Percentiles rank a stretch among this genome's conserved stretches.
These are phyloP conservation scores for Mesembryanthemum crystallinum DNA, from an alignment of 148 eudicot genomes.

Conservation along the genomic window DNA sequence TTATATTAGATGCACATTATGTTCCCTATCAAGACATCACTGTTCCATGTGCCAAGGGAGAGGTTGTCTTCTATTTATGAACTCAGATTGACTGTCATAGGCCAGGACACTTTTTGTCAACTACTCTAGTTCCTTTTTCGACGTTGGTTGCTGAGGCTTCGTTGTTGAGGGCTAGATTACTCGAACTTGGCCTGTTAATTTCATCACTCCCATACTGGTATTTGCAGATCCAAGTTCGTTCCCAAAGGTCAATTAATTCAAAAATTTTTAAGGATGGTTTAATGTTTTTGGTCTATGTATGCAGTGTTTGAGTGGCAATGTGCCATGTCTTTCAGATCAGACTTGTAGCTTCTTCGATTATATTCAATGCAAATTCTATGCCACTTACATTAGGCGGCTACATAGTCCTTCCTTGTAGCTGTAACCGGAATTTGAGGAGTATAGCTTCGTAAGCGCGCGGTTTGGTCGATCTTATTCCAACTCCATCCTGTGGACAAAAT, in stretches of 20 bases:
- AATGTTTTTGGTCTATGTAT: neutral
- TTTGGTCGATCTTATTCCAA: constrained; percentile 12
- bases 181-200: neutral
- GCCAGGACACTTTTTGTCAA: neutral
- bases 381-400: neutral
- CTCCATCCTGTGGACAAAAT: neutral
- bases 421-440: constrained; percentile 20
- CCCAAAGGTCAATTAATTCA: neutral
- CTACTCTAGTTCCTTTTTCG: neutral
- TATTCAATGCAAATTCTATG: neutral
- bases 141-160: neutral
- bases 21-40: constrained; percentile 18
- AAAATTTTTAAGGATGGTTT: neutral
- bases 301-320: neutral
- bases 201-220: no score
- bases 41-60: constrained; percentile 26
- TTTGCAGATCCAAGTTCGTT: neutral
- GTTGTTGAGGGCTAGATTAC: neutral
- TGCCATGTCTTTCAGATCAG: neutral
- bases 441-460: constrained; percentile 10
- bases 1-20: constrained; percentile 15
- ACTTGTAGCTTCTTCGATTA: neutral
- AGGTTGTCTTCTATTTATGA: constrained; percentile 14
- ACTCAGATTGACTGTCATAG: neutral
- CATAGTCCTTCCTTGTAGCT: constrained; percentile 13